These are phyloP conservation scores for Colletotrichum magnum DNA, from an alignment of 2,329 filamentous ascomycete genomes.

Conservation along the genomic window DNA sequence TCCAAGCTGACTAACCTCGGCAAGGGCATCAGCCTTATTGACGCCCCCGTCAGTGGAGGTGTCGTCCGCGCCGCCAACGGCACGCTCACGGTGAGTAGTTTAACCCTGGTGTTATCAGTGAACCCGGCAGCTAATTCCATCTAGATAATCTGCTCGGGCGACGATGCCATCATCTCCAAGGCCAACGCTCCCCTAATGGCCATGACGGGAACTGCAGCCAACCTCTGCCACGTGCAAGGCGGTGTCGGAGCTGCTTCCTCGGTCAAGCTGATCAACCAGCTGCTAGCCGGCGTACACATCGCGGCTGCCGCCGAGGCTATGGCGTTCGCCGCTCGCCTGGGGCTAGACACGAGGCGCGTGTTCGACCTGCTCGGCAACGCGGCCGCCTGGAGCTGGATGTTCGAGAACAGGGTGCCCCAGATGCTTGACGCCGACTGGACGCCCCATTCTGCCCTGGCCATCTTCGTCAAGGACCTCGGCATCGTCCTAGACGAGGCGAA, in stretches of 20 bases:
- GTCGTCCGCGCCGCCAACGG: slow-evolving; percentile 53
- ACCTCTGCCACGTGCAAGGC: slow-evolving; percentile 63
- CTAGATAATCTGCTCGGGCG: slow-evolving; percentile 53
- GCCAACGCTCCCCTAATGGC: slow-evolving; percentile 47
- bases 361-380: slow-evolving; percentile 61
- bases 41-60: slow-evolving; percentile 56
- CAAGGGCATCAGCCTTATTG: slow-evolving; percentile 49
- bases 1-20: slow-evolving; percentile 42
- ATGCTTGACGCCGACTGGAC: slow-evolving; percentile 54
- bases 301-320: slow-evolving; percentile 69
- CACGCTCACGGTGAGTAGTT: slow-evolving; percentile 49
- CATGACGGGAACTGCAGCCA: slow-evolving; percentile 49
- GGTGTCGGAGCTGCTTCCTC: slow-evolving; percentile 68
- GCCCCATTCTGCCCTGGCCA: slow-evolving; percentile 51
- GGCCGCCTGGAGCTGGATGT: slow-evolving; percentile 54
- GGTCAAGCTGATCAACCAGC: slow-evolving; percentile 71
- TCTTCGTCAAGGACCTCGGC: slow-evolving; percentile 53
- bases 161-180: slow-evolving; percentile 43
- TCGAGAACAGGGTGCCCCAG: slow-evolving; percentile 52
- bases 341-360: slow-evolving; percentile 64
- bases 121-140: slow-evolving; percentile 13
- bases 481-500: slow-evolving; percentile 51
- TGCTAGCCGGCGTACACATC: slow-evolving; percentile 72
- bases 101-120: background rate
- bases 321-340: slow-evolving; percentile 67